Base-by-base conservation (phyloP, 140 eudicot species). In the Stevia rebaudiana region DNA sequence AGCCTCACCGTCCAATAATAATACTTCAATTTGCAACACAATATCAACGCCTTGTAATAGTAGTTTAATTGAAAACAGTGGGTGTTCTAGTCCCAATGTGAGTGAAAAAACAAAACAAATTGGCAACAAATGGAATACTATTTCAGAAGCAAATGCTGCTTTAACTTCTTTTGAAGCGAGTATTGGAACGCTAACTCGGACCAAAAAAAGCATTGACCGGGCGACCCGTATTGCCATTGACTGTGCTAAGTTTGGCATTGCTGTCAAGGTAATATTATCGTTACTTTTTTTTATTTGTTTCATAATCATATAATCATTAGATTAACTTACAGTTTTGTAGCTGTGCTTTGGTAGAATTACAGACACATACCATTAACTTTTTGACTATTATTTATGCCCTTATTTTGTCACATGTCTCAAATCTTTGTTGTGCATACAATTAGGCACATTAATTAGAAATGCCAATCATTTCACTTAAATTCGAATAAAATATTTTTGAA, bases 201-300 rank as follows among this genome's bases (percentile, higher is more conserved):
- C 99, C 15, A 94, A 88, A 70, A 95, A 94, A 72, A 85, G 83
- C 79, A 94, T 94, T 50, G 94, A 89, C 43, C 84, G 97, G 37
- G 86, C 97, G 9, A 94, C 99, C 5, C 95, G 88, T 33, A 76
- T 81, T 10, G 99, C 99, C 4, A 82, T 94, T 11, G 99, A 94
- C 63, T 88, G 97, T 82, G 97, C 89, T 13, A 94, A 86, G 60
- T 76, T 75, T 49, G 99, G 99, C 24, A 31, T 80, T 76, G 95
- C 99, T 71, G 74, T 85, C 28, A 87, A 86, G 95, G 99, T 94
- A 81, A 48, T 48, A 48, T 3, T 48, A n/a, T n/a, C n/a, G n/a
- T n/a, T n/a, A 6, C 16, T 15, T 44, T 15, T 4, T 44, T 44
- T 44, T n/a, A 44, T 46, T 46, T 48, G 25, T 18, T 13, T 13